Percentiles rank a stretch among this genome's conserved stretches.
Conservation (phyloP, 129 eudicot genomes). For the Saussurea involucrata region DNA sequence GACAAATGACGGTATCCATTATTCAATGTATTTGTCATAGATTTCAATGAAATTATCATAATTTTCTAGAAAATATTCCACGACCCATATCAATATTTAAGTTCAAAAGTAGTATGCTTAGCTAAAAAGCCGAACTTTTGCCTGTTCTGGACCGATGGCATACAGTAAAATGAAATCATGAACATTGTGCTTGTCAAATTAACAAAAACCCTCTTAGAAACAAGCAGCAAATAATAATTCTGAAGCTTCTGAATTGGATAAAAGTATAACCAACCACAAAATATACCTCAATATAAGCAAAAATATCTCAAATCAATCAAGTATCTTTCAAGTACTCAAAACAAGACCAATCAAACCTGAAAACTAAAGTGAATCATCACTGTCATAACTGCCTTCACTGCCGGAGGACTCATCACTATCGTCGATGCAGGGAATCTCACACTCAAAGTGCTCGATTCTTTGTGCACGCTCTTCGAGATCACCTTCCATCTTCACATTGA, state of each 20-base stretch:
- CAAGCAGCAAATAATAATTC: background rate
- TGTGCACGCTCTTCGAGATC: conserved; percentile 8
- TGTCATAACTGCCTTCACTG: background rate
- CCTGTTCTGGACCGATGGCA: background rate
- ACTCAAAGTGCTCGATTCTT: background rate
- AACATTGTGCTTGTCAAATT: background rate
- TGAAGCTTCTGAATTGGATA: background rate
- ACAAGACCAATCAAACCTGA: background rate
- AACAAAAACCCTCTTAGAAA: background rate
- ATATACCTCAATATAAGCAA: background rate
- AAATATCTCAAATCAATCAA: background rate
- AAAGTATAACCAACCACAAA: background rate
- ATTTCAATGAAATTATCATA: background rate
- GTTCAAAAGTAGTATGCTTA: background rate
- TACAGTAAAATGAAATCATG: background rate
- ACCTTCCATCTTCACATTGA: background rate
- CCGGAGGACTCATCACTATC: background rate
- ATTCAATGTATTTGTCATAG: background rate
- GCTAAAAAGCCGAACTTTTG: background rate
- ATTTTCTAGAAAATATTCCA: background rate
- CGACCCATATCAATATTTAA: background rate
- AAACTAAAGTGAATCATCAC: background rate
- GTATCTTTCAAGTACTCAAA: background rate
- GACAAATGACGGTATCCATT: background rate
- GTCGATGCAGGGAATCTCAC: background rate